phyloP scores from a whole-genome alignment of 768 basidiomycete genomes.

The Ephemerocybe angulata region DNA sequence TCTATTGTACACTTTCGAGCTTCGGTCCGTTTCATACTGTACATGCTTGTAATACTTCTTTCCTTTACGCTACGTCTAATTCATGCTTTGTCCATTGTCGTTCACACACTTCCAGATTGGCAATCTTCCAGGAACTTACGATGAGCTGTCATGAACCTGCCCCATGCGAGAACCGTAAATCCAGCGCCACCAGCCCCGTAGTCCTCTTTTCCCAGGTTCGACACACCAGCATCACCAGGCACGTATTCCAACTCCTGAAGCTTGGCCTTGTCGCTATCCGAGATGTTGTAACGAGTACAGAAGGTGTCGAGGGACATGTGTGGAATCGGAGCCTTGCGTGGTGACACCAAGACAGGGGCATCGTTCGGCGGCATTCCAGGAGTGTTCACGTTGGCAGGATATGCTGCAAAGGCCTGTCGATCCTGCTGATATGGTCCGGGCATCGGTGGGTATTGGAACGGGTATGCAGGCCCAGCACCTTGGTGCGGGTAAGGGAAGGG shows the following conservation, averaged over 20 bases:
- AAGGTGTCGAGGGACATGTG: constrained; percentile 4
- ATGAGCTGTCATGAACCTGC: constrained; percentile 1
- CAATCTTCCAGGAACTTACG: constrained; percentile 8
- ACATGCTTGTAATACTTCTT: too few species aligned
- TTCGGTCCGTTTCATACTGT: not conserved
- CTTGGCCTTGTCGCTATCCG: not conserved
- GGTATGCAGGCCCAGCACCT: too few species aligned
- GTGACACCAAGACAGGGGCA: not conserved
- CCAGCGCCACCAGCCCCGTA: constrained; percentile 12
- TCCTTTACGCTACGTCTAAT: too few species aligned
- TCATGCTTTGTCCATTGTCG: too few species aligned
- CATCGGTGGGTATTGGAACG: too few species aligned
- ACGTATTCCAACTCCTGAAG: constrained; percentile 8
- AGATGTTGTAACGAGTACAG: constrained; percentile 8
- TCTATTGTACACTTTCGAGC: not conserved
- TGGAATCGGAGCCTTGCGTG: not conserved
- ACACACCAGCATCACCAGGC: constrained; percentile 10
- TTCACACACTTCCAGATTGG: too few species aligned
- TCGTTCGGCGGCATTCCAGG: not conserved
- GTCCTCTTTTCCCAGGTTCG: constrained; percentile 9
- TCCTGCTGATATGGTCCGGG: too few species aligned
- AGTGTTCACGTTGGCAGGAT: too few species aligned
- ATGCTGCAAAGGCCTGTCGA: too few species aligned
- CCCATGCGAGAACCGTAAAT: constrained; percentile 11
- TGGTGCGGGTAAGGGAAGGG: too few species aligned